Evolutionary conservation across 768 basidiomycete genomes (phyloP).

Genomic region (Trametes cubensis): DNA sequence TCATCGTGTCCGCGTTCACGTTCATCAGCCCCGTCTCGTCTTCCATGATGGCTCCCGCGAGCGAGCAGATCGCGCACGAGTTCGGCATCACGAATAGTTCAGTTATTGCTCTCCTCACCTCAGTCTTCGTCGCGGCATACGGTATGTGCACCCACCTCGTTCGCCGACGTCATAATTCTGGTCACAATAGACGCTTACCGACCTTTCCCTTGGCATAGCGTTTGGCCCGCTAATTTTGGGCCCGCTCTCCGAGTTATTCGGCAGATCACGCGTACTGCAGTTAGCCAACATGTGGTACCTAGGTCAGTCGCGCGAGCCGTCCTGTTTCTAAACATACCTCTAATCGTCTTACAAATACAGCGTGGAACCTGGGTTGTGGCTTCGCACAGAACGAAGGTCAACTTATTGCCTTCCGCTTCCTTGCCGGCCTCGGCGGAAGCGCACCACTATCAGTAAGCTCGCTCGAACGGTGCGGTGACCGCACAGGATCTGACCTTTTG

Average conservation of each 20-base stretch:
- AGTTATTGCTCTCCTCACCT: constrained; percentile 58
- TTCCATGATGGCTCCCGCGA: constrained; percentile 72
- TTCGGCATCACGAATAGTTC: constrained; percentile 56
- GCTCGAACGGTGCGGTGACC: too few relatives aligned
- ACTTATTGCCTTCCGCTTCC: constrained; percentile 43
- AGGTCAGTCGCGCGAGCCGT: constrained; percentile 38
- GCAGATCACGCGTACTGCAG: constrained; percentile 63
- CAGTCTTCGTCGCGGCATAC: constrained; percentile 59
- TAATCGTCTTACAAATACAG: constrained; percentile 30
- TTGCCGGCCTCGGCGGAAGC: constrained; percentile 42
- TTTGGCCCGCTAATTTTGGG: constrained; percentile 49
- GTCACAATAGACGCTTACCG: background rate
- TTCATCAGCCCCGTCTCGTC: constrained; percentile 72
- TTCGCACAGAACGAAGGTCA: constrained; percentile 33
- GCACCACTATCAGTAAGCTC: constrained; percentile 39
- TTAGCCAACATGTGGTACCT: constrained; percentile 64
- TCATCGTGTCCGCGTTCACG: constrained; percentile 68
- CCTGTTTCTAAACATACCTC: background rate
- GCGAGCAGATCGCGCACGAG: constrained; percentile 47
- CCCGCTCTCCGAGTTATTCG: constrained; percentile 73
- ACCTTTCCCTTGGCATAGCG: constrained; percentile 36
- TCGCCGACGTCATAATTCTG: background rate
- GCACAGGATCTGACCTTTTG: background rate
- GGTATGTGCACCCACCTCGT: constrained; percentile 40
- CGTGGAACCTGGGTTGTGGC: constrained; percentile 54